phyloP scores from a whole-genome alignment of 2,329 filamentous ascomycete genomes.

The Colletotrichum chrysophilum region DNA sequence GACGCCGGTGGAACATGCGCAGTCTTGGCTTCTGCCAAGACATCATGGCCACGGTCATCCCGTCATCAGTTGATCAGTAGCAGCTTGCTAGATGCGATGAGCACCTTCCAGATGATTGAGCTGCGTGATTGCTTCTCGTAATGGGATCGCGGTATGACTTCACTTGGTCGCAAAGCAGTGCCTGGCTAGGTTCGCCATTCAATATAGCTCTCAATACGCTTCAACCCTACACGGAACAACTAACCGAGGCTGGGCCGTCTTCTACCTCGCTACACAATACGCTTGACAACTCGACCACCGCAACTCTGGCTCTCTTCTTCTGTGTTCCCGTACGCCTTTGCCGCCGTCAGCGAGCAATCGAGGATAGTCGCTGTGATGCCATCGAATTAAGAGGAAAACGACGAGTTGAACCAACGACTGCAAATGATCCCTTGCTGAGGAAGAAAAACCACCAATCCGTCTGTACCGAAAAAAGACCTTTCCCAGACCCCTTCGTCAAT shows the following conservation, averaged over 20 bases:
- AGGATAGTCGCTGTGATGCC: conserved; percentile 8
- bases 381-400: conserved; percentile 14
- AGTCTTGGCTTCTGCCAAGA: not conserved
- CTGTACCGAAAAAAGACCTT: not conserved
- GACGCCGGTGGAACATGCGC: not conserved
- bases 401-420: conserved; percentile 4
- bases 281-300: not conserved
- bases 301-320: not conserved
- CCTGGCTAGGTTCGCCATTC: not conserved
- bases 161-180: not conserved
- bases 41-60: conserved; percentile 1
- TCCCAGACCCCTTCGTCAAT: conserved; percentile 4
- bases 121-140: not conserved
- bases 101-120: not conserved
- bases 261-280: not conserved
- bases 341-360: conserved; percentile 3
- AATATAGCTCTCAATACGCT: not conserved
- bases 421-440: not conserved
- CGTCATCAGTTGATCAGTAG: not conserved
- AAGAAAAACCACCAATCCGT: conserved; percentile 11
- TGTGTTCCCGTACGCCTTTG: conserved; percentile 17
- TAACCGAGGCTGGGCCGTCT: not conserved
- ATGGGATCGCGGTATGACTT: not conserved
- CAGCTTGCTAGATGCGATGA: not conserved
- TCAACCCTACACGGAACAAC: not conserved